Evolutionary conservation across 2,329 filamentous ascomycete genomes (phyloP), one percentile per base, ranked within the genome.

Genomic region (Beauveria pseudobassiana): DNA sequence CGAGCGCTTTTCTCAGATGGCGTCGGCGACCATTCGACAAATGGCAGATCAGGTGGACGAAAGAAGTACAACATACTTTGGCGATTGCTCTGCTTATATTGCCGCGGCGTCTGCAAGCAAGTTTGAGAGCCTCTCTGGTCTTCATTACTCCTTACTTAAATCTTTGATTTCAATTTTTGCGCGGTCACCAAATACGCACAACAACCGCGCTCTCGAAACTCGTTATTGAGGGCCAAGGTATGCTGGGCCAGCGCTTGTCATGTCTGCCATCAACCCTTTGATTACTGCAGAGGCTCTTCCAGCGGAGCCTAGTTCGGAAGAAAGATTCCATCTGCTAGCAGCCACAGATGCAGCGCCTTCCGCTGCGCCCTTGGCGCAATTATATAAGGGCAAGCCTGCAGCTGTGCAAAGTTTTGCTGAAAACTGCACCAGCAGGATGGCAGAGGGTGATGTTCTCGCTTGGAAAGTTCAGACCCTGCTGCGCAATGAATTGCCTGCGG

Each of bases 381-480:
- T 62, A 2, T 59, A 65, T 4, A 67, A 67, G 42, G 51, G 72
- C 43, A 74, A 74, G 60, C 62, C 72, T 18, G 70, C 72, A 3
- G 66, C 73, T 10, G 59, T 72, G 14, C 69, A 70, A 28, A 74
- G 73, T 54, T 68, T 78, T 6, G 75, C 76, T 55, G 72, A 73
- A 62, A 65, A 69, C 52, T 75, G 72, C 54, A 67, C 66, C 34
- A 61, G 71, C 24, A 70, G 71, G 1, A 74, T 78, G 67, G 51
- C 67, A 6, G 63, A 67, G 5, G 76, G 75, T 1, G 71, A 76
- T 30, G 38, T 77, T 16, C 69, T 71, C 34, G 79, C 77, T 6
- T 82, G 80, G 80, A 76, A 76, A 64, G 65, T 80, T 30, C 74
- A 77, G 59, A 75, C 72, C 3, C 78, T 82, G 59, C 65, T 82